Base-by-base conservation (phyloP, 2,329 filamentous ascomycete species). In the Xylariaceae sp. region DNA sequence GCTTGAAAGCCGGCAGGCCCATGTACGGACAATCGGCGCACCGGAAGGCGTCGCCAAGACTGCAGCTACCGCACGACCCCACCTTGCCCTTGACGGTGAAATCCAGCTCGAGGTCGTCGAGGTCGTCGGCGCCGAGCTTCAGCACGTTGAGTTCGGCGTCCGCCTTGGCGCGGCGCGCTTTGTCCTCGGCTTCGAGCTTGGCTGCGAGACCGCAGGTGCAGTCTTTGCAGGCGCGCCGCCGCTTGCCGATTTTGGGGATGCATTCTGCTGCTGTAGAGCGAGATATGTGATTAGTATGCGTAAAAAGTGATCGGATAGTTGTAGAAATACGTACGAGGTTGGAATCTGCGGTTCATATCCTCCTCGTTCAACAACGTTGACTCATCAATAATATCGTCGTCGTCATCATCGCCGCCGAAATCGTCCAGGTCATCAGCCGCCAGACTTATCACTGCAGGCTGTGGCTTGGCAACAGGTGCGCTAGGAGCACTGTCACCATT, bases 61-160 rank as follows among this genome's bases (percentile, higher is more conserved):
- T 88, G 75, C 94, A 70, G 76, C 93, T 97, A 34, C 91, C 91
- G 74, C 94, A 99, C 15, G 90, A 95, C 57, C 94, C 93, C 4
- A 93, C 90, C 78, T 97, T 97, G 67, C 94, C 94, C 75, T 96
- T 83, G n/a, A 97, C 90, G 0, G 94, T 99, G 72, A 99, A 97
- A 75, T 99, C 94, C 7, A 97, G 82, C 74, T 97, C 93, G 30
- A 65, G 61, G 57, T 65, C 63, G 55, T 84, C 86, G 53, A 99
- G 77, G 72, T 99, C 94, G 68, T 90, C 87, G 0, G 85, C 79
- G 53, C 82, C 84, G 55, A 96, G 80, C 75, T 89, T 90, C 63
- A 91, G 78, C 17, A 85, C 80, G 70, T 86, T 84, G 52, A 90
- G 80, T 48, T 72, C 70, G 5, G 66, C 77, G 69, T 91, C 88